phyloP scores from a whole-genome alignment of 352 stramenopile genomes.

The Globisporangium alternatum region DNA sequence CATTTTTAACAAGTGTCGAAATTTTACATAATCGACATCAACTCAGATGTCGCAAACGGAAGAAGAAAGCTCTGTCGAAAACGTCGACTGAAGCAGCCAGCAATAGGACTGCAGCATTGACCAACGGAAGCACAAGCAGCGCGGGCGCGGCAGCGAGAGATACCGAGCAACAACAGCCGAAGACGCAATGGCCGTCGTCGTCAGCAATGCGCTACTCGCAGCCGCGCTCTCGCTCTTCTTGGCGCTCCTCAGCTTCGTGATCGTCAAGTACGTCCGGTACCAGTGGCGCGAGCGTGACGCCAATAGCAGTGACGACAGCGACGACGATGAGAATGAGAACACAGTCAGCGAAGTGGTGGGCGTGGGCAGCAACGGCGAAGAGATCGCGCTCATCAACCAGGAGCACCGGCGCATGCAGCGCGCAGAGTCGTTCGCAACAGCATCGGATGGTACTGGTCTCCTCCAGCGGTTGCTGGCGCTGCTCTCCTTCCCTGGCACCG shows the following conservation, averaged over 20 bases:
- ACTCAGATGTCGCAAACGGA: too few species aligned
- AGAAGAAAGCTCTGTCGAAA: too few species aligned
- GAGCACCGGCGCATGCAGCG: conserved; percentile 6
- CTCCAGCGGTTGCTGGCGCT: neutral
- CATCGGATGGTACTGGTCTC: neutral
- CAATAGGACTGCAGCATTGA: too few species aligned
- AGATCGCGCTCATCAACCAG: conserved; percentile 14
- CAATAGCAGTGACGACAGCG: conserved; percentile 27
- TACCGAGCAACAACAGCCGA: neutral
- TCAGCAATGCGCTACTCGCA: conserved; percentile 3
- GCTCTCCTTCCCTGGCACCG: conserved; percentile 3
- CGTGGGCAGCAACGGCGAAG: conserved; percentile 10
- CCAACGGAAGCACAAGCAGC: too few species aligned
- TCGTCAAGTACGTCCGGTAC: conserved; percentile 10
- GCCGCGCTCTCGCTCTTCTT: conserved; percentile 16
- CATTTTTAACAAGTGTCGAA: too few species aligned
- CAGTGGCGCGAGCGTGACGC: conserved; percentile 7
- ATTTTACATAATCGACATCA: too few species aligned
- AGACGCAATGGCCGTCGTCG: conserved; percentile 4
- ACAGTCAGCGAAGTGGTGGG: neutral
- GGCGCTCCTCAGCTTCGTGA: conserved; percentile 4
- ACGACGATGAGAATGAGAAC: conserved; percentile 15
- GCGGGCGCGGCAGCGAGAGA: too few species aligned
- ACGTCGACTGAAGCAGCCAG: too few species aligned
- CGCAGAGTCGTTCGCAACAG: neutral